Evolutionary conservation across 176 grass and related monocot genomes (phyloP).

Genomic region (Aegilops bicornis): DNA sequence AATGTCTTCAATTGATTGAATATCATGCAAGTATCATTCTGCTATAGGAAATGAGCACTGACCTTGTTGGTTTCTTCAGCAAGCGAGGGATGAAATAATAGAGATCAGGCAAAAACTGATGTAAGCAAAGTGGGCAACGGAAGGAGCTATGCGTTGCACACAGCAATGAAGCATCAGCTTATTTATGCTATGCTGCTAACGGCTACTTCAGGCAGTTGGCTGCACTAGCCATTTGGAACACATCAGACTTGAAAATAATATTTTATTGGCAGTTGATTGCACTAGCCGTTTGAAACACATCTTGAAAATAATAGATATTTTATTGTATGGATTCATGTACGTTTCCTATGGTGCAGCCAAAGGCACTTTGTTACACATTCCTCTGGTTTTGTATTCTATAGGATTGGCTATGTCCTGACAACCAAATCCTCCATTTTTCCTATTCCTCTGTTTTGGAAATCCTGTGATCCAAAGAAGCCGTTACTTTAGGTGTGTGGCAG

Average conservation of each 20-base stretch:
- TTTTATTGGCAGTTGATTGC: too few relatives aligned
- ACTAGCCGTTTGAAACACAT: too few relatives aligned
- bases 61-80: not conserved
- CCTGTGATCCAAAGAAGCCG: not conserved
- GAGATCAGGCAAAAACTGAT: too few relatives aligned
- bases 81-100: not conserved
- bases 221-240: too few relatives aligned
- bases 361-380: not conserved
- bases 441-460: not conserved
- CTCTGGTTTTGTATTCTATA: not conserved
- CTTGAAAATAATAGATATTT: too few relatives aligned
- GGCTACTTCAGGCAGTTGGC: too few relatives aligned
- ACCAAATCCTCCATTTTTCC: not conserved
- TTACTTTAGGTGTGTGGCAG: too few relatives aligned
- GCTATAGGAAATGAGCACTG: not conserved
- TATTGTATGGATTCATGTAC: not conserved
- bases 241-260: too few relatives aligned
- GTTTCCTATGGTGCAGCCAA: not conserved
- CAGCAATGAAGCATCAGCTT: too few relatives aligned
- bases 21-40: not conserved
- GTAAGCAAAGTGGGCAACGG: too few relatives aligned
- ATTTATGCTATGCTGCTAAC: too few relatives aligned
- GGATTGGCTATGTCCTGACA: not conserved
- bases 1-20: not conserved
- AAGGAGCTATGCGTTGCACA: too few relatives aligned